Conservation (phyloP, 768 basidiomycete genomes). For the Kwoniella europaea region DNA sequence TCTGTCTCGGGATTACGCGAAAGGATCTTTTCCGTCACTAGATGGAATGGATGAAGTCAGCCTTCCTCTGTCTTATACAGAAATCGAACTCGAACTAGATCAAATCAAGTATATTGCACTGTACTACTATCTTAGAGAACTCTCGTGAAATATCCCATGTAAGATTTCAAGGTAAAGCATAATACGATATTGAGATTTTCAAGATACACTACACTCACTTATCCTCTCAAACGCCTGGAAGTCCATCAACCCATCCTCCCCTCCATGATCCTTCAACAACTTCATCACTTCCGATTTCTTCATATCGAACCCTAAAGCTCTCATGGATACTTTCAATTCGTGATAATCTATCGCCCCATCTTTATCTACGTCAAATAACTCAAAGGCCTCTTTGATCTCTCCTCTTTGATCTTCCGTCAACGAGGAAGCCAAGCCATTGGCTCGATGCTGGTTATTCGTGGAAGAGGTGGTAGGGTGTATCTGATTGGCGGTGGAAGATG, state of each 20-base stretch:
- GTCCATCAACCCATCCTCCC: slow-evolving; percentile 71
- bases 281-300: slow-evolving; percentile 99
- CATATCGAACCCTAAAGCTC: slow-evolving; percentile 94
- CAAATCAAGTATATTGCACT: no score
- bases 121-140: no score
- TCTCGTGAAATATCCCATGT: no score
- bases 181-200: no score
- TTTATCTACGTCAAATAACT: slow-evolving; percentile 98
- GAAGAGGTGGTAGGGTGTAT: slow-evolving; percentile 10
- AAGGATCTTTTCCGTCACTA: slow-evolving; percentile 93
- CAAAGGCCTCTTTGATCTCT: slow-evolving; percentile 98
- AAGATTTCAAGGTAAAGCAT: no score
- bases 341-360: slow-evolving; percentile 96
- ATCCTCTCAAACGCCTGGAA: slow-evolving; percentile 93
- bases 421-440: neutral
- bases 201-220: slow-evolving; percentile 64
- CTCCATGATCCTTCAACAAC: slow-evolving; percentile 83
- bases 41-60: no score
- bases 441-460: neutral
- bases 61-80: no score
- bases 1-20: slow-evolving; percentile 96
- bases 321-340: slow-evolving; percentile 98
- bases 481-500: neutral
- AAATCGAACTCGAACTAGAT: no score
- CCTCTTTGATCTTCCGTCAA: slow-evolving; percentile 67